Conservation (phyloP, 768 basidiomycete genomes). For the Leccinum rimulosum region DNA sequence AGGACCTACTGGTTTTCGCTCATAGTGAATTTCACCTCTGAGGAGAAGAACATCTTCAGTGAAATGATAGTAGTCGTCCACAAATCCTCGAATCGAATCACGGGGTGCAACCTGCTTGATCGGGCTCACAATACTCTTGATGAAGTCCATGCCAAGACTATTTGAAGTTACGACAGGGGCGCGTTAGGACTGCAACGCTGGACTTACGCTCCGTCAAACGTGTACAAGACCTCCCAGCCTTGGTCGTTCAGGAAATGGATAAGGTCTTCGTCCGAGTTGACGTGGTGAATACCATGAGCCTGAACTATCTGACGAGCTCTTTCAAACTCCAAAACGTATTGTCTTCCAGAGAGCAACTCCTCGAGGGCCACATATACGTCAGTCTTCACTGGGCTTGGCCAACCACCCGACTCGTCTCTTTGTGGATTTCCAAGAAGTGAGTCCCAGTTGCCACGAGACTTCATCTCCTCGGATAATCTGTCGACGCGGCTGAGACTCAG, state of each 20-base stretch:
- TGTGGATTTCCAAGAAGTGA: conserved; percentile 10
- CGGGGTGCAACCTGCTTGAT: conserved; percentile 36
- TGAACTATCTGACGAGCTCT: conserved; percentile 21
- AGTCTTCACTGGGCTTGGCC: conserved; percentile 23
- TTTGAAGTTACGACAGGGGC: conserved; percentile 9
- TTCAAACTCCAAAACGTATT: conserved; percentile 21
- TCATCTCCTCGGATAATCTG: conserved; percentile 31
- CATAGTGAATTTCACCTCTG: conserved; percentile 39
- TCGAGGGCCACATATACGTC: conserved; percentile 21
- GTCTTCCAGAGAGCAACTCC: conserved; percentile 17
- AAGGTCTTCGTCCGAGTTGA: conserved; percentile 30
- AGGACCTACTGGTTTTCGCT: conserved; percentile 39
- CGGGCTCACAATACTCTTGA: conserved; percentile 41
- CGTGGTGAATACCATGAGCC: conserved; percentile 9
- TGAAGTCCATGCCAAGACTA: conserved; percentile 43
- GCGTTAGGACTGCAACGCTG: not conserved
- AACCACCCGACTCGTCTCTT: conserved; percentile 19
- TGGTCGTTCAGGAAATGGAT: conserved; percentile 30
- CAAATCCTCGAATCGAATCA: conserved; percentile 37
- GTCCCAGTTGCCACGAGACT: conserved; percentile 32
- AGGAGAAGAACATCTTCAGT: conserved; percentile 40
- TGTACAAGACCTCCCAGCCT: conserved; percentile 37
- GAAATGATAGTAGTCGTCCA: conserved; percentile 37
- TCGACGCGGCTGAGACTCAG: conserved; percentile 37
- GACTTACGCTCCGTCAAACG: conserved; percentile 40